Evolutionary conservation across 768 basidiomycete species (phyloP), one percentile per base, ranked within the genome.

Genomic region (Suillus sp.): DNA sequence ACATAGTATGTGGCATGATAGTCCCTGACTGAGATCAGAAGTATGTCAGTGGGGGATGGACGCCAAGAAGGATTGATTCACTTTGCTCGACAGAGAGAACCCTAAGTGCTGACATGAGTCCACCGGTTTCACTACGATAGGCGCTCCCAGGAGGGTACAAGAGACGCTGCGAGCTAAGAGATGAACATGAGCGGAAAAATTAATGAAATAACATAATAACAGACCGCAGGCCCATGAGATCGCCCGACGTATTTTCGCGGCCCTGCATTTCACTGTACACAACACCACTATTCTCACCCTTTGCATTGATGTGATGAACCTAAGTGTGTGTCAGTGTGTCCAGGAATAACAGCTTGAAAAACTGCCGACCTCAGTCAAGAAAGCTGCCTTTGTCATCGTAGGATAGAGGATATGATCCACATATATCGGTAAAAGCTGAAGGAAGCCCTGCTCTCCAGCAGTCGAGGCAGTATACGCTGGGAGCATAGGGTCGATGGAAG

Each of bases 261-360:
- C 95, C 95, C 78, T 96, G 93, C 95, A 97, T 97, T 78, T 95
- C 92, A 71, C 91, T 92, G 75, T 97, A 98, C 11, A 99, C 96
- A 1, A 99, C 97, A 42, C 97, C 97, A 18, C 93, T 91, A 71
- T 99, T 87, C 68, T 96, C 86, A 9, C 95, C 96, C 71, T 92
- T 87, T 2, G 84, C 84, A 74, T 99, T 92, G 67, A 99, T 87
- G 75, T 98, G 95, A 74, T 98, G 93, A n/a, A 99, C 90, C 91
- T 93, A 67, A 11, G 47, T n/a, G 40, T 48, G 27, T 45, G 50
- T 62, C 27, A 65, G 54, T 42, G 54, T 57, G 43, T 25, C 14
- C 6, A 18, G 25, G 27, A 40, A 27, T 4, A 13, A 37, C 38
- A 58, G 25, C 50, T 42, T 9, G 45, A 48, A 5, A 45, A 51